A percentile compares a stretch with the other conserved stretches of the same genome.
These are phyloP conservation scores for Botrytis fabae DNA, from an alignment of 2,329 filamentous ascomycete genomes.

Conservation along the genomic window DNA sequence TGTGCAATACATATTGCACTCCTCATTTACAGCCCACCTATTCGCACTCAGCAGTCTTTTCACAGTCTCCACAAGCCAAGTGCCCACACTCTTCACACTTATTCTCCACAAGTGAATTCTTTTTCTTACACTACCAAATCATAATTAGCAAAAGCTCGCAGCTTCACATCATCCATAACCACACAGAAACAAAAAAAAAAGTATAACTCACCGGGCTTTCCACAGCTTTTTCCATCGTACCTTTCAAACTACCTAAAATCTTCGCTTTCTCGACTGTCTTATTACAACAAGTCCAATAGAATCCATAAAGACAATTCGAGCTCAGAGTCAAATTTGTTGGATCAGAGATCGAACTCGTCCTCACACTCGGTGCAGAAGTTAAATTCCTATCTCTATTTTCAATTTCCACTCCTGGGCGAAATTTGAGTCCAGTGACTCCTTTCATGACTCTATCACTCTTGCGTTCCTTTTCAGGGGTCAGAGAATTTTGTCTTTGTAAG, in stretches of 20 bases:
- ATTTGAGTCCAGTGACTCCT: too few species aligned
- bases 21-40: rapidly evolving
- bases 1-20: too few species aligned
- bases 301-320: background rate
- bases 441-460: too few species aligned
- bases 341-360: too few species aligned
- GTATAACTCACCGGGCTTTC: background rate
- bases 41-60: conserved; percentile 1
- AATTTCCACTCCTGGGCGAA: too few species aligned
- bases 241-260: background rate
- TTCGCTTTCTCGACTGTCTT: background rate
- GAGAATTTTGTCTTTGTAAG: too few species aligned
- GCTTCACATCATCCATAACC: too few species aligned
- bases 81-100: conserved; percentile 16
- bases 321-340: too few species aligned
- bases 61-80: background rate
- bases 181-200: too few species aligned
- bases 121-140: conserved; percentile 8
- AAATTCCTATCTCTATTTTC: too few species aligned
- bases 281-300: conserved; percentile 15
- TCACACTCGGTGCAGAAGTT: too few species aligned
- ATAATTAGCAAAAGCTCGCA: background rate
- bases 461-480: too few species aligned
- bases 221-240: background rate
- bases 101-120: background rate